Evolutionary conservation across 2,329 filamentous ascomycete species (phyloP).

Genomic region (Ophiostoma tasmaniense): DNA sequence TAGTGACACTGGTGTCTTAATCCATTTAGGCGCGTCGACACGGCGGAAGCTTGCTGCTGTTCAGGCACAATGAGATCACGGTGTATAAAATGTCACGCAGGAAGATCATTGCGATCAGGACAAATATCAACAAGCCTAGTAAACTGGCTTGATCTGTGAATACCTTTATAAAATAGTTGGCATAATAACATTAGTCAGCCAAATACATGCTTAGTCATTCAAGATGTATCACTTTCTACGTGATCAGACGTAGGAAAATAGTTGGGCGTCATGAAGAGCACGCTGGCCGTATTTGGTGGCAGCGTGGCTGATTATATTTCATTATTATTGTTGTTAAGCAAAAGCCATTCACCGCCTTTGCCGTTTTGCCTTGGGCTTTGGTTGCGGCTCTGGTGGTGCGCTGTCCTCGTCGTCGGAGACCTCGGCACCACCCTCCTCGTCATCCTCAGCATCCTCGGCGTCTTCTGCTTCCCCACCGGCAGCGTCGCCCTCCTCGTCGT

Average conservation of each 20-base stretch:
- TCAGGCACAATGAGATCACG: not conserved
- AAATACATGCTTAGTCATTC: too few species aligned
- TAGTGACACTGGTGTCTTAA: not conserved
- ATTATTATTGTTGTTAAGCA: not conserved
- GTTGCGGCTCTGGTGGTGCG: slow-evolving; percentile 7
- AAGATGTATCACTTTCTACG: too few species aligned
- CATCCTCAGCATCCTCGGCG: not conserved
- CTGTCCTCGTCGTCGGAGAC: slow-evolving; percentile 7
- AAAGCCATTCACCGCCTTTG: slow-evolving; percentile 8
- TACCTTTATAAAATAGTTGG: too few species aligned
- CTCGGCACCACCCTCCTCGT: slow-evolving; percentile 8
- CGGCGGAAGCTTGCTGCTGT: not conserved
- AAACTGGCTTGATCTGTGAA: too few species aligned
- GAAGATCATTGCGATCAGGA: not conserved
- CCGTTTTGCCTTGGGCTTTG: slow-evolving; percentile 12
- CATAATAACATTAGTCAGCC: not conserved
- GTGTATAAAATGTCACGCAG: not conserved
- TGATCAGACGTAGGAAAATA: too few species aligned
- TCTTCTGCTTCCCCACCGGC: slow-evolving; percentile 8
- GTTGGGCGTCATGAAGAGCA: not conserved
- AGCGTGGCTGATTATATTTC: not conserved
- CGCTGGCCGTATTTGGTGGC: not conserved
- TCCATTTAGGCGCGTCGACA: not conserved
- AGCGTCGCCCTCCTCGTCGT: slow-evolving; percentile 10
- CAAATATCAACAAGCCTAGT: not conserved